Evolutionary conservation across 2,329 filamentous ascomycete genomes (phyloP).

Genomic region (Tympanopsis confertula): DNA sequence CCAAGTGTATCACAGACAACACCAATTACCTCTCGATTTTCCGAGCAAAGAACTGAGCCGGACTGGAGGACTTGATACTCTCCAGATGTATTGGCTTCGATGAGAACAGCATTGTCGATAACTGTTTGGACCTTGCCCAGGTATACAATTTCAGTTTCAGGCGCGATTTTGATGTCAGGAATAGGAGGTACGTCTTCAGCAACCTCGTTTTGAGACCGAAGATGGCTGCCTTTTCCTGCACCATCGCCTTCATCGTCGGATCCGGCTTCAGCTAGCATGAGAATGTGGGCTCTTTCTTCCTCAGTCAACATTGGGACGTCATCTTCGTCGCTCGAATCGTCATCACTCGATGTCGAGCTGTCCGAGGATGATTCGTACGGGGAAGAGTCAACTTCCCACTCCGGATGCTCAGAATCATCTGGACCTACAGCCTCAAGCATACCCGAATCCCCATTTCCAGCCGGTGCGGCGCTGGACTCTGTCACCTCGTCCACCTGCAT

Average conservation of each 20-base stretch:
- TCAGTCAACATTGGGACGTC: conserved; percentile 65
- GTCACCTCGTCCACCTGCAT: background rate
- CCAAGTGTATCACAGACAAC: conserved; percentile 78
- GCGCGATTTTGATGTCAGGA: conserved; percentile 67
- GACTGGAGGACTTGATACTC: conserved; percentile 77
- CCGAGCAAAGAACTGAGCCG: conserved; percentile 72
- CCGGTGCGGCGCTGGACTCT: background rate
- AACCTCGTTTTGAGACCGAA: conserved; percentile 76
- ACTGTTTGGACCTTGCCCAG: conserved; percentile 67
- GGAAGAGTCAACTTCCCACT: conserved; percentile 77
- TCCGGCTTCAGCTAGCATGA: conserved; percentile 73
- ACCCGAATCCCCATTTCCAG: background rate
- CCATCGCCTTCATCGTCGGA: conserved; percentile 49
- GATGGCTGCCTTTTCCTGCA: conserved; percentile 28
- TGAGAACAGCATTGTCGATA: conserved; percentile 67
- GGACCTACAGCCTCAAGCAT: background rate
- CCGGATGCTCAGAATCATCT: conserved; percentile 35
- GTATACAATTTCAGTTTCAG: conserved; percentile 64
- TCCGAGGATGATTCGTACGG: conserved; percentile 60
- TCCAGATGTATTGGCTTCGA: conserved; percentile 68
- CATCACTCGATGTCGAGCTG: conserved; percentile 47
- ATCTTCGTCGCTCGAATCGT: conserved; percentile 40
- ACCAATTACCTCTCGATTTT: conserved; percentile 66
- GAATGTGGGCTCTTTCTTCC: conserved; percentile 70
- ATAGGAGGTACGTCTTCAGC: conserved; percentile 53